Evolutionary conservation across 2,329 filamentous ascomycete species (phyloP).

Genomic region (Raffaelea ambrosiae): DNA sequence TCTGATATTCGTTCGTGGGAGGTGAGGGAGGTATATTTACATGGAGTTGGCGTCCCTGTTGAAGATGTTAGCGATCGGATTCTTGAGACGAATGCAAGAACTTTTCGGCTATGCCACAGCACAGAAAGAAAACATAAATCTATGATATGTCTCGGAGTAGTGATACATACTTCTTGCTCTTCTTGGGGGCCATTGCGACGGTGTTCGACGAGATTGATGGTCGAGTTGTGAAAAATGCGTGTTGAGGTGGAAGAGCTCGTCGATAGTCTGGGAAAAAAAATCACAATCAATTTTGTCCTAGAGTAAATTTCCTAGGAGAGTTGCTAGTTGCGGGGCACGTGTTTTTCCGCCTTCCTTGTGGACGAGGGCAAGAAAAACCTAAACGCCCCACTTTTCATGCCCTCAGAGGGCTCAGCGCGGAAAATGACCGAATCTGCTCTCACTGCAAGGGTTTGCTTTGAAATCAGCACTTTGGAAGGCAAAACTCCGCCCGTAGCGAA

Average conservation of each 20-base stretch:
- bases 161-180: conserved; percentile 46
- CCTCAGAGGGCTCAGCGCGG: background rate
- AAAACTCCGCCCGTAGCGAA: conserved; percentile 6
- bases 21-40: conserved; percentile 2
- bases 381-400: conserved; percentile 23
- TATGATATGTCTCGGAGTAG: background rate
- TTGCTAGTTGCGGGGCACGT: conserved; percentile 1
- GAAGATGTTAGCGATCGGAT: background rate
- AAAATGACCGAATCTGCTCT: background rate
- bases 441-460: conserved; percentile 34
- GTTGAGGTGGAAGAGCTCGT: background rate
- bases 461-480: conserved; percentile 35
- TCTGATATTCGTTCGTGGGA: background rate
- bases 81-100: background rate
- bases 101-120: background rate
- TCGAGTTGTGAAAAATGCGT: conserved; percentile 10
- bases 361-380: conserved; percentile 22
- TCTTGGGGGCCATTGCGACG: conserved; percentile 57
- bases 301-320: background rate
- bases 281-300: no score
- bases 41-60: conserved; percentile 14
- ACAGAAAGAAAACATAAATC: background rate
- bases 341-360: conserved; percentile 10
- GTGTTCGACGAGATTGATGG: conserved; percentile 23
- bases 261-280: conserved; percentile 1